Percentiles rank a stretch among this genome's conserved stretches.
These are phyloP conservation scores for Globisporangium abappressorium DNA, from an alignment of 352 stramenopile species.

Conservation along the genomic window DNA sequence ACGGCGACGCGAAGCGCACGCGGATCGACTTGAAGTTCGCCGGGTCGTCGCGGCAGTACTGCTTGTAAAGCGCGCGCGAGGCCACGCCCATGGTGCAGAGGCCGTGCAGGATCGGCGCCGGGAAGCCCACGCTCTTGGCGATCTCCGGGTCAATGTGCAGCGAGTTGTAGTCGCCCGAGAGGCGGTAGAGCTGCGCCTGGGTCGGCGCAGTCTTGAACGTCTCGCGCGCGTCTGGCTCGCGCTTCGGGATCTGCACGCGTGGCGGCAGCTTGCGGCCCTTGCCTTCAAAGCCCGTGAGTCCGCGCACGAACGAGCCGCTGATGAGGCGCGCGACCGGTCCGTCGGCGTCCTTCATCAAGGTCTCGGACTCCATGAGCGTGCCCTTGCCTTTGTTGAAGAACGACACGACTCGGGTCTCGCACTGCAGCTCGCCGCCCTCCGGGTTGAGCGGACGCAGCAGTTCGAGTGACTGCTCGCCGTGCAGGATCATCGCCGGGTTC, in stretches of 20 bases:
- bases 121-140: constrained; percentile 71
- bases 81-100: constrained; percentile 92
- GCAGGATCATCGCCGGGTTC: constrained; percentile 83
- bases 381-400: constrained; percentile 84
- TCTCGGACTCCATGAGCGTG: constrained; percentile 85
- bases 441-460: constrained; percentile 68
- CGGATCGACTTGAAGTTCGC: constrained; percentile 82
- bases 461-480: constrained; percentile 85
- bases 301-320: constrained; percentile 79
- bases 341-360: constrained; percentile 65
- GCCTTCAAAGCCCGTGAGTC: constrained; percentile 72
- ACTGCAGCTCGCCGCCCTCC: constrained; percentile 45
- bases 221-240: constrained; percentile 57
- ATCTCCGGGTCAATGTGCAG: constrained; percentile 92
- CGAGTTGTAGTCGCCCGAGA: constrained; percentile 95
- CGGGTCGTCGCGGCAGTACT: constrained; percentile 69
- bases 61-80: constrained; percentile 73
- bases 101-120: constrained; percentile 91
- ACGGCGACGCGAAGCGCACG: constrained; percentile 85
- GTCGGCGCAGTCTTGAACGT: constrained; percentile 65
- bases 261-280: constrained; percentile 59
- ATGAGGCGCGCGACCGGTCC: constrained; percentile 69
- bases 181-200: constrained; percentile 90
- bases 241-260: constrained; percentile 73
- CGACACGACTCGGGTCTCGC: constrained; percentile 70